Conservation (phyloP, 2,329 filamentous ascomycete genomes). For the Akanthomyces lecanii region DNA sequence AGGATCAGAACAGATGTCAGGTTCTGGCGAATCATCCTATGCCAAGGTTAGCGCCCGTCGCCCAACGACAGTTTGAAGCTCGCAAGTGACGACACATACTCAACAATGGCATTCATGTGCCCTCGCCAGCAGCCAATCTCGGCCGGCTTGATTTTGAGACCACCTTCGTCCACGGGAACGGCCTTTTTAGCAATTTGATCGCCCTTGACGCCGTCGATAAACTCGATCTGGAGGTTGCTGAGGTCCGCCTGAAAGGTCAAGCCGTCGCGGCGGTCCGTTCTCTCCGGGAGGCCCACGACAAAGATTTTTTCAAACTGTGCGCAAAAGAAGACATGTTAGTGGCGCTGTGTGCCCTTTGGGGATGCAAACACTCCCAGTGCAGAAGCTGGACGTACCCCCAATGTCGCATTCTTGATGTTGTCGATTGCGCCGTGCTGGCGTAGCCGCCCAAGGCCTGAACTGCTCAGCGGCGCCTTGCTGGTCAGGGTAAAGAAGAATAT, state of each 20-base stretch:
- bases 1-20: constrained; percentile 47
- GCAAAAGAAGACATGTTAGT: neutral
- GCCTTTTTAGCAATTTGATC: constrained; percentile 35
- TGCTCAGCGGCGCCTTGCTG: neutral
- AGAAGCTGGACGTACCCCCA: neutral
- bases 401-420: constrained; percentile 6
- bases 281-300: constrained; percentile 46
- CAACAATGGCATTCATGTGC: constrained; percentile 36
- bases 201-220: constrained; percentile 42
- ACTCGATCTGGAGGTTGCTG: constrained; percentile 41
- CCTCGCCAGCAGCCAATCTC: constrained; percentile 35
- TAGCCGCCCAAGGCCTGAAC: neutral
- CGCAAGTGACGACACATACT: constrained; percentile 22
- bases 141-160: constrained; percentile 26
- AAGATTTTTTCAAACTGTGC: constrained; percentile 49
- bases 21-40: constrained; percentile 40
- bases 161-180: constrained; percentile 30
- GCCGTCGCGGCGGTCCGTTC: constrained; percentile 48
- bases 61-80: neutral
- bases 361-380: neutral
- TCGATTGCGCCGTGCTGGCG: neutral
- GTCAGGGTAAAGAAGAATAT: neutral
- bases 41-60: neutral
- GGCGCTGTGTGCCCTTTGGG: neutral
- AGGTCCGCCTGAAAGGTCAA: constrained; percentile 44